Percentiles rank a stretch among this genome's conserved stretches.
phyloP scores from a whole-genome alignment of 768 basidiomycete genomes.

The Mycena indigotica region DNA sequence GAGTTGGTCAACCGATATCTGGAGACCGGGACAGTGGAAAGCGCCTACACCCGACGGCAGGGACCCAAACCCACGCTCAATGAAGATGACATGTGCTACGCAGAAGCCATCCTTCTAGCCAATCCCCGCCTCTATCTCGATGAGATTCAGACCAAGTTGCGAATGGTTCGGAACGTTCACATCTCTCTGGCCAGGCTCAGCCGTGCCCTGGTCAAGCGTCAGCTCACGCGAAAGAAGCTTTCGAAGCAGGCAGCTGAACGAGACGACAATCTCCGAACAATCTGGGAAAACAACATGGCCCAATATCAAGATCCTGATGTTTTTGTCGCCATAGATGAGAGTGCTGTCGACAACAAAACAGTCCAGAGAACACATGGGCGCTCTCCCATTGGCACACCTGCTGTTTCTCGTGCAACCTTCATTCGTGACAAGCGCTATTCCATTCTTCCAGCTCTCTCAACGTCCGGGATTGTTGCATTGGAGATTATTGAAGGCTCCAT shows the following conservation, averaged over 20 bases:
- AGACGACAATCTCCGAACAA: constrained; percentile 24
- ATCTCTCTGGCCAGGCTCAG: constrained; percentile 24
- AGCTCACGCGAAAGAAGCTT: constrained; percentile 19
- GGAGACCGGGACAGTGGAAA: no score
- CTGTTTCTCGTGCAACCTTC: constrained; percentile 25
- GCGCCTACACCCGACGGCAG: no score
- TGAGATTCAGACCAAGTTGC: constrained; percentile 20
- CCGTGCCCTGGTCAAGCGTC: constrained; percentile 9
- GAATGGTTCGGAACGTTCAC: constrained; percentile 1
- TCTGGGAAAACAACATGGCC: no score
- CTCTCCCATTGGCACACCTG: constrained; percentile 23
- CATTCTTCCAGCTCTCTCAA: constrained; percentile 31
- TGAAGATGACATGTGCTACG: not conserved
- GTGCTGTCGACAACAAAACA: constrained; percentile 28
- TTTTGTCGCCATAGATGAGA: constrained; percentile 31
- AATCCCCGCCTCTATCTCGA: constrained; percentile 26
- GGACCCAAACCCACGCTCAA: no score
- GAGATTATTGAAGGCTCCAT: constrained; percentile 39
- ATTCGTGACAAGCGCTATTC: constrained; percentile 32
- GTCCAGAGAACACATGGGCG: constrained; percentile 23
- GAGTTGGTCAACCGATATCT: no score
- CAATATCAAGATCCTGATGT: constrained; percentile 15
- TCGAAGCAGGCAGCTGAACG: constrained; percentile 3
- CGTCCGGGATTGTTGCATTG: constrained; percentile 33
- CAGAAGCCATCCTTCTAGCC: constrained; percentile 1